Evolutionary conservation across 2,329 filamentous ascomycete species (phyloP), one percentile per base, ranked within the genome.

Genomic region (Chrysoporthe puriensis): DNA sequence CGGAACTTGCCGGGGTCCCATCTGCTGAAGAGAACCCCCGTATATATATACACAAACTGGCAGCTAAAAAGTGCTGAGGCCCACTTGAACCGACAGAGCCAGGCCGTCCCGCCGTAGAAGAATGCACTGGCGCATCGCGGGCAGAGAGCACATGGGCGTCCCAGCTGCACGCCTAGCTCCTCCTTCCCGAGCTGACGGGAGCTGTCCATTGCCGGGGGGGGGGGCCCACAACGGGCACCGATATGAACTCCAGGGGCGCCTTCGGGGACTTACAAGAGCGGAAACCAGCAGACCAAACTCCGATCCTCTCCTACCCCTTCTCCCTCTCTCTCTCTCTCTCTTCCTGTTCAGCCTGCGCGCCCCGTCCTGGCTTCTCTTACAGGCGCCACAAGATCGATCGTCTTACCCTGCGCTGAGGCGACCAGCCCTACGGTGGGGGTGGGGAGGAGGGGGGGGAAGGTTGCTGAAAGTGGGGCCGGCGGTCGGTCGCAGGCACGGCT

Each of bases 401-500:
- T 44, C 65, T 50, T 50, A 34, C 44, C 60, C 65, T 56, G 44
- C 9, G 42, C 26, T 63, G 58, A 16, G 34, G 26, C 44, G 59
- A 61, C 21, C 32, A 46, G 43, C 42, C 26, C 13, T 32, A 16
- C 18, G 43, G 43, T 43, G 42, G 43, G 57, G 42, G 26, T 26
- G 26, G 26, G 26, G 26, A 26, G 26, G 26, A 26, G 26, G 26
- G 2, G 21, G 26, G 26, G 26, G 26, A 26, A 26, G 26, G 26
- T 26, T 58, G n/a, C 34, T 57, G 36, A 60, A 65, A 62, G 65
- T 69, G 68, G 68, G 62, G 62, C 43, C n/a, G 50, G 2, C 42
- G 61, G 46, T 62, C 56, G 67, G 48, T 61, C 48, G 54, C 44
- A 26, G 32, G 26, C 21, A 36, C 8, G 54, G 21, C 26, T 52